Conservation (phyloP, 352 stramenopile species). For the Elongisporangium prolatum region DNA sequence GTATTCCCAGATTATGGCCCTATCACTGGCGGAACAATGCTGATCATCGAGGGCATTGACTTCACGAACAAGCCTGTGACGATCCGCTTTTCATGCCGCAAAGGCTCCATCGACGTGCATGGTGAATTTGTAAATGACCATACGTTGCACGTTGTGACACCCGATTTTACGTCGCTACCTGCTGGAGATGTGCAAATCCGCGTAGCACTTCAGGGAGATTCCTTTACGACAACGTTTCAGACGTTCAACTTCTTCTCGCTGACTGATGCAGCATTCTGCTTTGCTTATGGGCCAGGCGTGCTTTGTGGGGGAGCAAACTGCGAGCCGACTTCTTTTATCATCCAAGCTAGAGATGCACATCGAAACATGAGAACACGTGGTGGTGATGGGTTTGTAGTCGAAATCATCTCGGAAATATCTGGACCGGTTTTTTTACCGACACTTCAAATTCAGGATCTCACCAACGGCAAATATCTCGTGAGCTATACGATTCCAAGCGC, state of each 20-base stretch:
- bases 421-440: conserved; percentile 51
- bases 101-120: conserved; percentile 87
- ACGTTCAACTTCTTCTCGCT: conserved; percentile 94
- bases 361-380: conserved; percentile 83
- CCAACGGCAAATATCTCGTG: conserved; percentile 93
- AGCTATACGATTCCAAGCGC: conserved; percentile 81
- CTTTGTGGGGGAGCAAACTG: conserved; percentile 76
- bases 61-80: conserved; percentile 80
- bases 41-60: conserved; percentile 91
- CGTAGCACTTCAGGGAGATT: conserved; percentile 90
- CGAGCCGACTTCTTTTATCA: conserved; percentile 76
- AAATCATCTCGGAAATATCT: conserved; percentile 44
- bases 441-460: conserved; percentile 76
- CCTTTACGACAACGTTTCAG: conserved; percentile 93
- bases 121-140: conserved; percentile 88
- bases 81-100: conserved; percentile 90
- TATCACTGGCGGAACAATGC: conserved; percentile 87
- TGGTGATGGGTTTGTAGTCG: conserved; percentile 91
- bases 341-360: conserved; percentile 79
- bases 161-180: conserved; percentile 88
- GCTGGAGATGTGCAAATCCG: conserved; percentile 87
- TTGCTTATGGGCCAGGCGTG: conserved; percentile 93
- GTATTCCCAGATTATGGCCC: conserved; percentile 89
- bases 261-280: conserved; percentile 77
- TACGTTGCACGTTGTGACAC: conserved; percentile 83